Evolutionary conservation across 352 stramenopile genomes (phyloP).

Genomic region (Thraustochytrium striatum): DNA sequence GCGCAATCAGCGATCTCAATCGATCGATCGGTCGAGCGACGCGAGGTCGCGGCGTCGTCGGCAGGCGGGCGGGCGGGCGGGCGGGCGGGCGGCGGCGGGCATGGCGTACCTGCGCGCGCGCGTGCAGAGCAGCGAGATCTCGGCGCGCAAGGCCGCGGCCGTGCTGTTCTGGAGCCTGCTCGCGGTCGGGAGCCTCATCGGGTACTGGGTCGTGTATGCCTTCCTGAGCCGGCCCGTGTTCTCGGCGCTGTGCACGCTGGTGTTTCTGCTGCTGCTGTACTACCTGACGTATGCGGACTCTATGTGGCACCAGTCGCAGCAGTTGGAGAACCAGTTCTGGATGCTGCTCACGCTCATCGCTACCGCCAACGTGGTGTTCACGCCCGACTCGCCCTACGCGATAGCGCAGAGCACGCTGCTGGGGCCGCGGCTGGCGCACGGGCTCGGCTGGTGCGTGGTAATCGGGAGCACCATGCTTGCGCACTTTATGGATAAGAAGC

Average conservation of each 20-base stretch:
- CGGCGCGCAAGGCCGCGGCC: slow-evolving; percentile 19
- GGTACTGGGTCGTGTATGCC: neutral
- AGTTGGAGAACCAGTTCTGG: slow-evolving; percentile 47
- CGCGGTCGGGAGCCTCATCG: neutral
- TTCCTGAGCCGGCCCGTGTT: slow-evolving; percentile 3
- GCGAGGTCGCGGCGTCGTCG: no score
- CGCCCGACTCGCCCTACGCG: slow-evolving; percentile 21
- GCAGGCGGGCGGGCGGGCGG: neutral
- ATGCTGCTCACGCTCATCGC: slow-evolving; percentile 31
- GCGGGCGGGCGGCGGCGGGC: neutral
- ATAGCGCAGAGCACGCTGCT: neutral
- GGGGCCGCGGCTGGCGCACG: neutral
- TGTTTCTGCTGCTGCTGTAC: neutral
- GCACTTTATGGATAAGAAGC: slow-evolving; percentile 30
- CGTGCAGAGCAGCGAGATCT: slow-evolving; percentile 23
- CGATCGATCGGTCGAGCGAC: no score
- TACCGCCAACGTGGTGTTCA: slow-evolving; percentile 4
- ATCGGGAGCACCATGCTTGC: neutral
- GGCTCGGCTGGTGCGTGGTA: slow-evolving; percentile 13
- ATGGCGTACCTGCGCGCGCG: neutral
- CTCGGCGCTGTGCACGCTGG: neutral
- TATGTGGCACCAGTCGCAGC: slow-evolving; percentile 43
- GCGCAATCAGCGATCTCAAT: no score
- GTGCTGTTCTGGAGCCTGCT: slow-evolving; percentile 28
- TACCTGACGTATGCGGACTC: slow-evolving; percentile 29